phyloP scores from a whole-genome alignment of 192 early-diverging fungal genomes.

The Piromyces finnis region DNA sequence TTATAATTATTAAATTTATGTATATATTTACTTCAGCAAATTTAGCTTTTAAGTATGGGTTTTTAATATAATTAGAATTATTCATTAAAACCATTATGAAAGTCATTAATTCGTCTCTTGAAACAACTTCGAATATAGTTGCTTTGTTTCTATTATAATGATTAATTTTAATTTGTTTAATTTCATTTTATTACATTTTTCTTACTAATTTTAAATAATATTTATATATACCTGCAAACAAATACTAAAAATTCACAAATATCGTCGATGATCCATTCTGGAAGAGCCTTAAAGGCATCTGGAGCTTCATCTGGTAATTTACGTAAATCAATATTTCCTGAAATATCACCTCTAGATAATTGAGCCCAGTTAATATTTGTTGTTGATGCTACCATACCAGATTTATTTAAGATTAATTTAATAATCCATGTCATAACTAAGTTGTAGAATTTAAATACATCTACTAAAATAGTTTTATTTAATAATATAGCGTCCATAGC shows the following conservation, averaged over 20 bases:
- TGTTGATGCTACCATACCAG: neutral
- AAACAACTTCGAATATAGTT: slow-evolving; percentile 17
- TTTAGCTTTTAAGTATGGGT: slow-evolving; percentile 88
- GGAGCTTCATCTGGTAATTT: slow-evolving; percentile 33
- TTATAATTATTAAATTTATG: too few relatives aligned
- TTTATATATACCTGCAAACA: slow-evolving; percentile 37
- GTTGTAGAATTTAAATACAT: slow-evolving; percentile 62
- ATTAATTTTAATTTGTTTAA: too few relatives aligned
- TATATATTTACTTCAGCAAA: slow-evolving; percentile 56
- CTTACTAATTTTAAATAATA: too few relatives aligned
- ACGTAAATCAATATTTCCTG: slow-evolving; percentile 13
- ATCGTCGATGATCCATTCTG: slow-evolving; percentile 88
- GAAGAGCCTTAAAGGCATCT: slow-evolving; percentile 50
- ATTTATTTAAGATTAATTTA: slow-evolving; percentile 28
- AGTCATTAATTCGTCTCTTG: slow-evolving; percentile 22
- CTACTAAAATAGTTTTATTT: slow-evolving; percentile 47
- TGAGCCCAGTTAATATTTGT: neutral
- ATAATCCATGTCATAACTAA: slow-evolving; percentile 80
- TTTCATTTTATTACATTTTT: too few relatives aligned
- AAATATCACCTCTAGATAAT: slow-evolving; percentile 7
- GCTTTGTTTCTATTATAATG: slow-evolving; percentile 10
- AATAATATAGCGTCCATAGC: slow-evolving; percentile 59
- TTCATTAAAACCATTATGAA: slow-evolving; percentile 68
- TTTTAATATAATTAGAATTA: slow-evolving; percentile 65
- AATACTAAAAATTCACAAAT: slow-evolving; percentile 62